Conservation (phyloP, 352 stramenopile species). For the Thalassiosira hispida region DNA sequence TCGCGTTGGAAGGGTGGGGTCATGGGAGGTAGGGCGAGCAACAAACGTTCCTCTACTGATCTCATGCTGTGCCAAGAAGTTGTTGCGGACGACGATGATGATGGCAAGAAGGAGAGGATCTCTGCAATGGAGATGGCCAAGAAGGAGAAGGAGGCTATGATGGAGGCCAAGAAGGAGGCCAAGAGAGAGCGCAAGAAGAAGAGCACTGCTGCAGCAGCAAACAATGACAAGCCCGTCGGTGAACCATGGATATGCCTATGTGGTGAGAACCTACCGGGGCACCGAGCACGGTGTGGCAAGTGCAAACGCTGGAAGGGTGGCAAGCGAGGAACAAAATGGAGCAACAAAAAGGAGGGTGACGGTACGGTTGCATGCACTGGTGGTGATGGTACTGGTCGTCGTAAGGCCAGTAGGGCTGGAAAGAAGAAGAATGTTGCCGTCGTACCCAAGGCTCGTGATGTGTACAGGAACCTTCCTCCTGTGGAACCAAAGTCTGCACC, state of each 20-base stretch:
- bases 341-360: slow-evolving; percentile 7
- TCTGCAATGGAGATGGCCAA: no score
- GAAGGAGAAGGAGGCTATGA: no score
- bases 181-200: not conserved
- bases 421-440: not conserved
- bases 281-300: slow-evolving; percentile 25
- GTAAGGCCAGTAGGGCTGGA: not conserved
- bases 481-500: not conserved
- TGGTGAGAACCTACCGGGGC: slow-evolving; percentile 8
- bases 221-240: not conserved
- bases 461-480: slow-evolving; percentile 13
- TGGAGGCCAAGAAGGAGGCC: no score
- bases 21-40: no score
- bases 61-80: no score
- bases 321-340: slow-evolving; percentile 21
- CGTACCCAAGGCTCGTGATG: not conserved
- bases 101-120: no score
- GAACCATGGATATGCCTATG: slow-evolving; percentile 32
- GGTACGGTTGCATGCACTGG: not conserved
- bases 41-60: no score
- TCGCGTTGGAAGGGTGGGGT: no score
- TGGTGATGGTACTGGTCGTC: no score
- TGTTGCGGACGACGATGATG: no score
- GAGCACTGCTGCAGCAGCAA: not conserved
- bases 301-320: slow-evolving; percentile 32